A percentile compares a stretch with the other conserved stretches of the same genome.
These are phyloP conservation scores for Phaeosphaeriaceae sp. DNA, from an alignment of 2,329 filamentous ascomycete species.

Conservation along the genomic window DNA sequence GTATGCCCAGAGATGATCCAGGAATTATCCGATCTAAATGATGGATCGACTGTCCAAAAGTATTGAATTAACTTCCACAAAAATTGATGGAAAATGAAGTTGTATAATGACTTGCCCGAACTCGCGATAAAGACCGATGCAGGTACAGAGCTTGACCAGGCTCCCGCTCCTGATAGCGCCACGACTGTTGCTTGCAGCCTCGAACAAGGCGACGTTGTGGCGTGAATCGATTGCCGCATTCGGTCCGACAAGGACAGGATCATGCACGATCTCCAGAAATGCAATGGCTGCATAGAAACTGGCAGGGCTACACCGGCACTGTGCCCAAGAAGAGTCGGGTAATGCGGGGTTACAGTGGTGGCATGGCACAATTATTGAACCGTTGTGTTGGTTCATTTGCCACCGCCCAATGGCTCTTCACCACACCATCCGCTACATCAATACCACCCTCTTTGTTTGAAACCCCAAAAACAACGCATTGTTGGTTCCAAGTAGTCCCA, in stretches of 20 bases:
- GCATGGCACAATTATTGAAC: constrained; percentile 14
- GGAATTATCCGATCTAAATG: no score
- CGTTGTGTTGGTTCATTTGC: neutral
- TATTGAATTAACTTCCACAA: no score
- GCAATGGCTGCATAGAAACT: constrained; percentile 3
- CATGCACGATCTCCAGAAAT: constrained; percentile 17
- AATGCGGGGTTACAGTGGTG: constrained; percentile 21
- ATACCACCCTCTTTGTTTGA: neutral
- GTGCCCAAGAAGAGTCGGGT: constrained; percentile 28
- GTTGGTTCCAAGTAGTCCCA: constrained; percentile 8
- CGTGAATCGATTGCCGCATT: constrained; percentile 18
- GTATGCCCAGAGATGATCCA: constrained; percentile 13
- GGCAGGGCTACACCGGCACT: constrained; percentile 19
- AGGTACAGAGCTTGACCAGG: constrained; percentile 12
- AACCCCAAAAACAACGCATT: neutral
- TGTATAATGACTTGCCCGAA: neutral
- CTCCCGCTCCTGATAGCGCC: constrained; percentile 1
- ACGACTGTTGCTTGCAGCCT: neutral
- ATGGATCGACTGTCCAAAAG: no score
- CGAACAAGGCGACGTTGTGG: constrained; percentile 15
- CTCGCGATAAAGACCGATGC: constrained; percentile 1
- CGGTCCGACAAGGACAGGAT: constrained; percentile 19
- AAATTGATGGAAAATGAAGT: no score
- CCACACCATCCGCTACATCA: no score
- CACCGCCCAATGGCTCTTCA: constrained; percentile 4